A percentile compares a stretch with the other conserved stretches of the same genome.
phyloP scores from a whole-genome alignment of 768 basidiomycete species.

The Suillus paluster region DNA sequence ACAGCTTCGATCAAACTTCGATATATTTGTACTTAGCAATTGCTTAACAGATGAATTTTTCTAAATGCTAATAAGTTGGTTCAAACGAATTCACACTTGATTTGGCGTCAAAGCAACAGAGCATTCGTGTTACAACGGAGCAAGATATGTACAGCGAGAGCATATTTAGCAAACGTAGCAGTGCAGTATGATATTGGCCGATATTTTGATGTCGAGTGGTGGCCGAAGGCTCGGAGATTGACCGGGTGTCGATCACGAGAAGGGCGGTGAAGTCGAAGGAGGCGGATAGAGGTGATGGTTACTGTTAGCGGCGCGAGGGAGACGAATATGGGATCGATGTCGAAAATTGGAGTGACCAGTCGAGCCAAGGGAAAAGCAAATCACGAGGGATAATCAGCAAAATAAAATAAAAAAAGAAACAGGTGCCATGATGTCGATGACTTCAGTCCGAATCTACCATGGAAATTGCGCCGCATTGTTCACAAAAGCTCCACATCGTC shows the following conservation, averaged over 20 bases:
- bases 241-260: constrained; percentile 17
- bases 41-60: too few species aligned
- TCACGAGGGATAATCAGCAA: constrained; percentile 34
- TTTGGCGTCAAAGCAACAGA: constrained; percentile 18
- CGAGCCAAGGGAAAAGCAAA: constrained; percentile 11
- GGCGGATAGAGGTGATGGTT: constrained; percentile 8
- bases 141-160: constrained; percentile 34
- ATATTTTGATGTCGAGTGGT: constrained; percentile 20
- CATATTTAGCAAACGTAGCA: constrained; percentile 29
- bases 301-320: constrained; percentile 27
- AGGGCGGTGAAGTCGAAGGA: constrained; percentile 20
- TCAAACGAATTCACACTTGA: neutral
- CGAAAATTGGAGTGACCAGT: constrained; percentile 21
- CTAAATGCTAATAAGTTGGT: too few species aligned
- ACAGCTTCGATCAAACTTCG: neutral
- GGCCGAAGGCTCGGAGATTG: constrained; percentile 25
- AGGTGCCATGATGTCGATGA: neutral
- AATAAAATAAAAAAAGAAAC: constrained; percentile 37
- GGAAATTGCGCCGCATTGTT: constrained; percentile 87
- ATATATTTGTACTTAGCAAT: constrained; percentile 6
- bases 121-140: constrained; percentile 30
- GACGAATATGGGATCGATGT: constrained; percentile 29
- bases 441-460: constrained; percentile 78
- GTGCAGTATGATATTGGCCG: constrained; percentile 21
- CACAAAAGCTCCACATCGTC: constrained; percentile 89